phyloP scores from a whole-genome alignment of 345 rosid species.

The Ceriops decandra region DNA sequence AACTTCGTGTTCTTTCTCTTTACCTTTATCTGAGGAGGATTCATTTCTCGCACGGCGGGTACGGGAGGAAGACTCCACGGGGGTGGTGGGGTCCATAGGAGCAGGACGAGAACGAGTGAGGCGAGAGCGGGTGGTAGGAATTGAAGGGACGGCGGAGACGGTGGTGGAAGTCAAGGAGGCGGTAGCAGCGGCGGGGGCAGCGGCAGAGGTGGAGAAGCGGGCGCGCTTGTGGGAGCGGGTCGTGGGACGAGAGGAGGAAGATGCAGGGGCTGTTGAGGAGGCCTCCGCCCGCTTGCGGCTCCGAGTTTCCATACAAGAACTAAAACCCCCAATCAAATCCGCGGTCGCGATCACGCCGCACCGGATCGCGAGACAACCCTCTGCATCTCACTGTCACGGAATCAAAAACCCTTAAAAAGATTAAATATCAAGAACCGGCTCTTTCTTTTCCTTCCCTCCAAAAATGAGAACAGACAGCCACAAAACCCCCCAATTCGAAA shows the following conservation, averaged over 20 bases:
- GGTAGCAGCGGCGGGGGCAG: conserved; percentile 22
- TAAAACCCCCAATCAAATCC: conserved; percentile 38
- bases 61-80: conserved; percentile 64
- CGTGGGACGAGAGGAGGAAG: conserved; percentile 71
- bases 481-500: background rate
- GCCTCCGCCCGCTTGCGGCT: conserved; percentile 99
- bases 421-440: background rate
- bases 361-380: conserved; percentile 41
- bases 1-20: conserved; percentile 86
- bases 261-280: conserved; percentile 94
- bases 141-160: conserved; percentile 25
- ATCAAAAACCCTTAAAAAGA: background rate
- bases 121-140: conserved; percentile 48
- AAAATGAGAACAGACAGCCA: too few relatives aligned
- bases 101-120: conserved; percentile 34
- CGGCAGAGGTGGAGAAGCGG: conserved; percentile 48
- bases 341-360: conserved; percentile 44
- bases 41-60: conserved; percentile 50
- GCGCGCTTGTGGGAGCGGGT: conserved; percentile 78
- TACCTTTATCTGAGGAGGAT: conserved; percentile 66
- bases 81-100: conserved; percentile 67
- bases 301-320: conserved; percentile 99
- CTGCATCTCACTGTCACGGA: conserved; percentile 37
- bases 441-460: background rate
- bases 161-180: conserved; percentile 20